These are phyloP conservation scores for Cyclotella cryptica DNA, from an alignment of 108 stramenopile species.

Conservation along the genomic window DNA sequence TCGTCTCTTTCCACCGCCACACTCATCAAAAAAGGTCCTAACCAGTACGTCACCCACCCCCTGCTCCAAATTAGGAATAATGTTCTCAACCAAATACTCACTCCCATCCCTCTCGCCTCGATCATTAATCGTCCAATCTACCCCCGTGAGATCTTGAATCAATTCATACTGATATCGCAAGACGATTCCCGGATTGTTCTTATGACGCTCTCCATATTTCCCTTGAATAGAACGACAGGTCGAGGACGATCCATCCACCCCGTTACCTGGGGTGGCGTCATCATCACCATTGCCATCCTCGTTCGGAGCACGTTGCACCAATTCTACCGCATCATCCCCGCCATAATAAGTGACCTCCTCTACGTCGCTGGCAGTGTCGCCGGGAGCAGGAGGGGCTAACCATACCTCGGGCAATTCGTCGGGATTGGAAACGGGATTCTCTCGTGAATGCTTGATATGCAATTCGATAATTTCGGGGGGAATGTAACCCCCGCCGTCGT, in stretches of 20 bases:
- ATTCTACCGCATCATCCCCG: conserved; percentile 7
- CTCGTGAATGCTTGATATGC: conserved; percentile 7
- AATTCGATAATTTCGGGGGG: neutral
- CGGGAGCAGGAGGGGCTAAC: conserved; percentile 9
- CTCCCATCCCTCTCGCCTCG: conserved; percentile 5
- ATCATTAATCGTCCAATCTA: conserved; percentile 1
- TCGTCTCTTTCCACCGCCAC: conserved; percentile 20
- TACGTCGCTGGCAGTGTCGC: neutral
- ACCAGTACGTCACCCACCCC: conserved; percentile 16
- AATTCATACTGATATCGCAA: conserved; percentile 39
- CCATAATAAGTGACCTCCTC: neutral
- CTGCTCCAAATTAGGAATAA: conserved; percentile 32
- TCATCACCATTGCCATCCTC: neutral
- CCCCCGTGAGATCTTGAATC: conserved; percentile 6
- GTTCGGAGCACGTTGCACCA: neutral
- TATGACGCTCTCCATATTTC: conserved; percentile 4
- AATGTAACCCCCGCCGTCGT: neutral
- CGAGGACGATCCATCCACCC: neutral
- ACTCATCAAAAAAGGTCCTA: conserved; percentile 28
- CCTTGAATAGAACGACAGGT: conserved; percentile 6
- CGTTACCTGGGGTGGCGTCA: neutral
- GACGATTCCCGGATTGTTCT: conserved; percentile 22
- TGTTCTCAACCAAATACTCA: conserved; percentile 12
- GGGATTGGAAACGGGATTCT: conserved; percentile 11
- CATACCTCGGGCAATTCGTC: conserved; percentile 20